phyloP scores from a whole-genome alignment of 495 filamentous ascomycete species.

The Penicillium verhagenii region DNA sequence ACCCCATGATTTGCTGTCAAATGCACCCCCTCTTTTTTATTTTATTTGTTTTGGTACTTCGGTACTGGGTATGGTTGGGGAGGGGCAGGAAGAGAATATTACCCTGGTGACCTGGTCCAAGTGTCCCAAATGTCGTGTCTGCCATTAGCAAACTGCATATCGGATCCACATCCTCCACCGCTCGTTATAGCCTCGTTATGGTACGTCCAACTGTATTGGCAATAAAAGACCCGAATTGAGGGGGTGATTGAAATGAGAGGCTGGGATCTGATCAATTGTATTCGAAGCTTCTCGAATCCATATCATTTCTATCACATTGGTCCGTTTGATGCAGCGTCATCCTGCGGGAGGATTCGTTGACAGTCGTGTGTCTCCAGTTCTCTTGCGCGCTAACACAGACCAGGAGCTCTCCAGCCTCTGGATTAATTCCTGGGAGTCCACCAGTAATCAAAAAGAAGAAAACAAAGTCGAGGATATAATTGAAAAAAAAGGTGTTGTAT shows the following conservation, averaged over 20 bases:
- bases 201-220: not conserved
- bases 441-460: constrained; percentile 20
- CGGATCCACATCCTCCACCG: constrained; percentile 33
- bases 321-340: constrained; percentile 7
- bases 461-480: constrained; percentile 4
- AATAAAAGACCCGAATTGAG: not conserved
- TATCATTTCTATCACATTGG: not conserved
- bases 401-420: constrained; percentile 36
- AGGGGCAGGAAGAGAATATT: not conserved
- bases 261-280: not conserved
- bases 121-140: not conserved
- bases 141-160: constrained; percentile 25
- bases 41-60: not conserved
- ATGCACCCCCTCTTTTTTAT: constrained; percentile 1
- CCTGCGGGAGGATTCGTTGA: constrained; percentile 9
- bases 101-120: constrained; percentile 5
- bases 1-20: no score
- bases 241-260: not conserved
- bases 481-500: not conserved
- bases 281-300: constrained; percentile 21
- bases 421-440: constrained; percentile 12
- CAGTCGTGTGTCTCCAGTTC: constrained; percentile 25
- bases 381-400: constrained; percentile 37
- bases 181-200: constrained; percentile 1
- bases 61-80: not conserved